phyloP scores from a whole-genome alignment of 768 basidiomycete species.

The Cystobasidium tubakii region DNA sequence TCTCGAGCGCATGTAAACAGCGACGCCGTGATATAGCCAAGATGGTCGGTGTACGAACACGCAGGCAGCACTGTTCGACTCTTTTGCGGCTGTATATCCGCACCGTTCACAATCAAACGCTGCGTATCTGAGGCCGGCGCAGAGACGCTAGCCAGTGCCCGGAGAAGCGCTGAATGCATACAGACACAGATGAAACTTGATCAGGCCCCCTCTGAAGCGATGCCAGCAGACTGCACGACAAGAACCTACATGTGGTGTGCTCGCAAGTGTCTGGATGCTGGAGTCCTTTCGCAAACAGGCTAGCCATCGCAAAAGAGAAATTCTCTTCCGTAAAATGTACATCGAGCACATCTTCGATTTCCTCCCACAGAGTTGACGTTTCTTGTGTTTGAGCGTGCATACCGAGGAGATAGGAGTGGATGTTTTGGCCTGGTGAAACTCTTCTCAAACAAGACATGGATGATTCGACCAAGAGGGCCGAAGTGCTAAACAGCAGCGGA shows the following conservation, averaged over 20 bases:
- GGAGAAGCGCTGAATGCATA: background rate
- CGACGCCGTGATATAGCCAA: background rate
- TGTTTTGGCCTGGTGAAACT: background rate
- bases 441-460: background rate
- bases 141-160: background rate
- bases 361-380: background rate
- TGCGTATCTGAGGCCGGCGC: background rate
- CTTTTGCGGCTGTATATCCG: background rate
- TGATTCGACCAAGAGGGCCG: background rate
- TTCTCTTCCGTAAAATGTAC: slow-evolving; percentile 19
- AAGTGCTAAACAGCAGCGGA: background rate
- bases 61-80: background rate
- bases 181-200: too few relatives aligned
- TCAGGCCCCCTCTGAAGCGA: too few relatives aligned
- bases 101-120: background rate
- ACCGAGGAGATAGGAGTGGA: background rate
- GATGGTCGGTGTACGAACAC: background rate
- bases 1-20: background rate
- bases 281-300: background rate
- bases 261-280: background rate
- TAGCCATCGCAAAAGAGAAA: slow-evolving; percentile 4
- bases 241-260: background rate
- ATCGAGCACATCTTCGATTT: slow-evolving; percentile 1
- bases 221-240: too few relatives aligned
- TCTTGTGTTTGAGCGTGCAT: background rate